Evolutionary conservation across 768 basidiomycete species (phyloP).

Genomic region (Boletus rufocinnamomeus): DNA sequence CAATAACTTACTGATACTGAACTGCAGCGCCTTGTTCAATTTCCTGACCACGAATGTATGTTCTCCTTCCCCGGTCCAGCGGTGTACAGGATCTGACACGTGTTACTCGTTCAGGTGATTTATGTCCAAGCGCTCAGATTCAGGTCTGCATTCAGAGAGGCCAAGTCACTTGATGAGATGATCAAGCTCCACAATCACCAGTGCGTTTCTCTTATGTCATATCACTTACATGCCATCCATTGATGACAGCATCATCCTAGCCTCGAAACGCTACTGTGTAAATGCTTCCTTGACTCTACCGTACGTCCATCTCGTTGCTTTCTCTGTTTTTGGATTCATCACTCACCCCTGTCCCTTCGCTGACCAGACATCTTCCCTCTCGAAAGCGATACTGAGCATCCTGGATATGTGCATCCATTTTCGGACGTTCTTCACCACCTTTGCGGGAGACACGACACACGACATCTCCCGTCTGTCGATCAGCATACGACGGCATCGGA

Average conservation of each 20-base stretch:
- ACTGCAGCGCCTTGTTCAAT: conserved; percentile 57
- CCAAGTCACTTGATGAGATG: conserved; percentile 75
- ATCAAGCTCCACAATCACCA: conserved; percentile 67
- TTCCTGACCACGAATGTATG: conserved; percentile 75
- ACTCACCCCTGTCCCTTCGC: neutral
- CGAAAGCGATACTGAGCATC: conserved; percentile 65
- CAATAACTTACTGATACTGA: neutral
- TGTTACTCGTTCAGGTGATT: conserved; percentile 53
- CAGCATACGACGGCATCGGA: conserved; percentile 59
- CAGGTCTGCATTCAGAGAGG: conserved; percentile 52
- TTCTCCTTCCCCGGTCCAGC: neutral
- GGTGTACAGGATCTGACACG: neutral
- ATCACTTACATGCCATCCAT: neutral
- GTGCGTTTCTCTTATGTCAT: conserved; percentile 42
- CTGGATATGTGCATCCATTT: conserved; percentile 77
- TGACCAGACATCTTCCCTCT: conserved; percentile 61
- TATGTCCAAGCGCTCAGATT: conserved; percentile 63
- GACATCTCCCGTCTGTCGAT: conserved; percentile 54
- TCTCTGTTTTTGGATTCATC: neutral
- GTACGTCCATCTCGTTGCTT: conserved; percentile 38
- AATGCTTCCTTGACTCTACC: conserved; percentile 64
- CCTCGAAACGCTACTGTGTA: conserved; percentile 57
- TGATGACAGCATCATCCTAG: conserved; percentile 36
- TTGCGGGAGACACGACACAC: conserved; percentile 61
- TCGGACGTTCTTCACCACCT: conserved; percentile 59